These are phyloP conservation scores for Dothideomycetidae sp. DNA, from an alignment of 2,329 filamentous ascomycete genomes.

Conservation along the genomic window DNA sequence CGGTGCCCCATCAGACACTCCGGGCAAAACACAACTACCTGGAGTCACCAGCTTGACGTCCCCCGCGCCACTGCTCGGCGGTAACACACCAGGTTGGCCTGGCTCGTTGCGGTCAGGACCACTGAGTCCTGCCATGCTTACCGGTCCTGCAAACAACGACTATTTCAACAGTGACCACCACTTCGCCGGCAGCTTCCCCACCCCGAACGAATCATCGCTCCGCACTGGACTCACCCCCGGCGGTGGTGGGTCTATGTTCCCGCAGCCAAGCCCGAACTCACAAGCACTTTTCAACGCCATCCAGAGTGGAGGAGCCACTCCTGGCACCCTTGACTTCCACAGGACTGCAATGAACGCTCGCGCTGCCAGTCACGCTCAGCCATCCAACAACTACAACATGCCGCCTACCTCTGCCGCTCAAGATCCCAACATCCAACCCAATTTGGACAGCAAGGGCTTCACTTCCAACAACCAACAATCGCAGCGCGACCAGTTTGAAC, in stretches of 20 bases:
- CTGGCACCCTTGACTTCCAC: conserved; percentile 85
- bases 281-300: conserved; percentile 69
- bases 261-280: conserved; percentile 74
- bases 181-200: conserved; percentile 75
- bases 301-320: conserved; percentile 70
- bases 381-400: conserved; percentile 27
- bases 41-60: conserved; percentile 85
- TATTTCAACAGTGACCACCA: conserved; percentile 58
- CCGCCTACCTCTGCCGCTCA: conserved; percentile 31
- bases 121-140: conserved; percentile 92
- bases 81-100: conserved; percentile 64
- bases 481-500: conserved; percentile 55
- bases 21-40: conserved; percentile 65
- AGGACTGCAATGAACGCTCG: conserved; percentile 75
- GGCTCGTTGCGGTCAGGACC: conserved; percentile 84
- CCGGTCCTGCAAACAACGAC: conserved; percentile 73
- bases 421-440: conserved; percentile 25
- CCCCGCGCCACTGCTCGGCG: conserved; percentile 65
- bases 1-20: conserved; percentile 58
- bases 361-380: conserved; percentile 36
- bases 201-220: conserved; percentile 89
- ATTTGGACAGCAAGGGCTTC: conserved; percentile 13
- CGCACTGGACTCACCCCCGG: conserved; percentile 86
- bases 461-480: conserved; percentile 18
- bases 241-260: conserved; percentile 94